Conservation (phyloP, 2,329 filamentous ascomycete species). For the Ophidiomyces ophidiicola region DNA sequence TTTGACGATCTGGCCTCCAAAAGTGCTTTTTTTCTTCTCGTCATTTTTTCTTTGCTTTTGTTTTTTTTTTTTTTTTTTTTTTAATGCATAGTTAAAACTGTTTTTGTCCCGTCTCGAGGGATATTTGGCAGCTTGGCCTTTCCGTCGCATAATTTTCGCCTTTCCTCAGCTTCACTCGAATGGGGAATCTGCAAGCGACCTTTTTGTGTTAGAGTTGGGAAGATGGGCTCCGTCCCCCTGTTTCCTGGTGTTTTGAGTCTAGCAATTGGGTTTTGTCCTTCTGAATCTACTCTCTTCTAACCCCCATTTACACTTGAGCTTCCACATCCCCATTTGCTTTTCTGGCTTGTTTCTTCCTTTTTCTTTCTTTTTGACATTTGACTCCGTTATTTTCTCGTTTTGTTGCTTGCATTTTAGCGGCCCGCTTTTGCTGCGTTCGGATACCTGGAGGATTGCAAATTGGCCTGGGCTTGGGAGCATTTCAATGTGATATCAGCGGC, state of each 20-base stretch:
- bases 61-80: neutral
- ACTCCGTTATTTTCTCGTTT: neutral
- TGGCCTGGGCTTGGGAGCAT: no score
- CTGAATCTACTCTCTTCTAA: neutral
- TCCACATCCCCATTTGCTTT: neutral
- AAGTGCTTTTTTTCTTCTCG: neutral
- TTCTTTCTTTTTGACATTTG: neutral
- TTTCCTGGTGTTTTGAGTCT: slow-evolving; percentile 1
- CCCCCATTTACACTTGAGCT: neutral
- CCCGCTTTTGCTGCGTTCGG: neutral
- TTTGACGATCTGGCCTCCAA: neutral
- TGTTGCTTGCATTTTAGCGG: neutral
- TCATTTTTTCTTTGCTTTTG: neutral
- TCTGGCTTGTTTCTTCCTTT: neutral
- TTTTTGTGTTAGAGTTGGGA: neutral
- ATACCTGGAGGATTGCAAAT: neutral
- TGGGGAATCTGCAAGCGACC: no score
- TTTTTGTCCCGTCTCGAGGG: no score
- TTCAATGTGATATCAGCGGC: no score
- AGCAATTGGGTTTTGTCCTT: neutral
- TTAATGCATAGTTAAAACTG: no score
- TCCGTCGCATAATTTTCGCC: no score
- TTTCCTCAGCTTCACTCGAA: no score
- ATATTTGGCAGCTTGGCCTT: no score
- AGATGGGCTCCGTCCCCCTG: neutral